Evolutionary conservation across 176 grass and related monocot genomes (phyloP).

Genomic region (Aegilops speltoides): DNA sequence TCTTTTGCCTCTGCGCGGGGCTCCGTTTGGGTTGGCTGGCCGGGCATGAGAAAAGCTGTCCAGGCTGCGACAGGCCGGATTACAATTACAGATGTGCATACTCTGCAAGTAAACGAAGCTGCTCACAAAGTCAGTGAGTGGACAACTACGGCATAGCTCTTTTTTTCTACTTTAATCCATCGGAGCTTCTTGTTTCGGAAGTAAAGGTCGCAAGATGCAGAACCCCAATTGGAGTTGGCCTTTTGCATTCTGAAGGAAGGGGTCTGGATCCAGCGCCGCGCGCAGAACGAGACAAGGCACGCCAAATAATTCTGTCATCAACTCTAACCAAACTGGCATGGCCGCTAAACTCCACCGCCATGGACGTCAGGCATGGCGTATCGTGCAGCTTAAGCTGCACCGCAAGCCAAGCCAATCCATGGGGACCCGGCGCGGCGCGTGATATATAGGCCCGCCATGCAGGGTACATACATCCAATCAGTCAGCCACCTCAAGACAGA

Average conservation of each 20-base stretch:
- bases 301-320: too few relatives aligned
- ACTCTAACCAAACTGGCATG: neutral
- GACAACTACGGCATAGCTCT: too few relatives aligned
- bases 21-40: neutral
- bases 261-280: neutral
- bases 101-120: too few relatives aligned
- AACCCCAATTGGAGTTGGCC: too few relatives aligned
- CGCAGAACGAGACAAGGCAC: neutral
- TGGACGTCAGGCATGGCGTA: neutral
- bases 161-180: too few relatives aligned
- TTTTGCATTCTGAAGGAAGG: too few relatives aligned
- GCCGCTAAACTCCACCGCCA: neutral
- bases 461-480: neutral
- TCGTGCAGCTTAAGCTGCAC: neutral
- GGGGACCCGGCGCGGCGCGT: too few relatives aligned
- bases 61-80: too few relatives aligned
- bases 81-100: too few relatives aligned
- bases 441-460: neutral
- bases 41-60: neutral
- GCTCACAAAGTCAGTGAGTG: too few relatives aligned
- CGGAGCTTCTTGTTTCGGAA: neutral
- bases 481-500: neutral
- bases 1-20: neutral
- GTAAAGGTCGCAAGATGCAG: neutral
- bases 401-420: neutral